Evolutionary conservation across 306 rosid genomes (phyloP), one percentile per base, ranked within the genome.

Genomic region (Hippophae tibetana): DNA sequence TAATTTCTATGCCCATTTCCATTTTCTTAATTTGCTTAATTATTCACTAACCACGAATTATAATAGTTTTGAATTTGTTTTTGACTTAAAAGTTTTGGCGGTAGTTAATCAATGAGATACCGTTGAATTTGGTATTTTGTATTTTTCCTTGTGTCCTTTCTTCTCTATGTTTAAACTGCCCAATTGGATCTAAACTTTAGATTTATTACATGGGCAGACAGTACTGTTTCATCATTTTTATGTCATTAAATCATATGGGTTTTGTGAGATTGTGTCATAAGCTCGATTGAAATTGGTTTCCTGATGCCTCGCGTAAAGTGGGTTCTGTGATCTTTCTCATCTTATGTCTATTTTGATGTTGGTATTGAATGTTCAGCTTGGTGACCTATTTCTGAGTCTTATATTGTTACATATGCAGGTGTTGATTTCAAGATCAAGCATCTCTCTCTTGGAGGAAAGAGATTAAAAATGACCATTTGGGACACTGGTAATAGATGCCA

Each of bases 351-450:
- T 65, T 45, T 42, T 48, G 49, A 12, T 13, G 40, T 11, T 53
- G 57, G 40, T 6, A 26, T 18, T 18, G 23, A 18, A 18, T 18
- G 23, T 18, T 18, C 23, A 18, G 23, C 23, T 18, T 18, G 23
- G 23, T 18, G 23, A 18, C 23, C 23, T 18, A 18, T 18, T 18
- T 18, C 23, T 18, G 23, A 18, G 23, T 43, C 42, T 42, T 5
- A 45, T 58, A 6, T 14, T 11, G 10, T 12, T 54, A 2, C n/a
- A 47, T 57, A 42, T 69, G 66, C 46, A 93, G 99, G 99, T 60
- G 99, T 93, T 80, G 99, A 93, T 84, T 93, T 93, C 69, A 93
- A 88, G 85, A 84, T 88, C 82, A 93, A 93, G 85, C 72, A 55
- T 48, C 90, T 88, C 43, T 72, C 89, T 10, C 90, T 88, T 5